These are phyloP conservation scores for Rhodomyrtus tomentosa DNA, from an alignment of 345 rosid species.

Conservation along the genomic window DNA sequence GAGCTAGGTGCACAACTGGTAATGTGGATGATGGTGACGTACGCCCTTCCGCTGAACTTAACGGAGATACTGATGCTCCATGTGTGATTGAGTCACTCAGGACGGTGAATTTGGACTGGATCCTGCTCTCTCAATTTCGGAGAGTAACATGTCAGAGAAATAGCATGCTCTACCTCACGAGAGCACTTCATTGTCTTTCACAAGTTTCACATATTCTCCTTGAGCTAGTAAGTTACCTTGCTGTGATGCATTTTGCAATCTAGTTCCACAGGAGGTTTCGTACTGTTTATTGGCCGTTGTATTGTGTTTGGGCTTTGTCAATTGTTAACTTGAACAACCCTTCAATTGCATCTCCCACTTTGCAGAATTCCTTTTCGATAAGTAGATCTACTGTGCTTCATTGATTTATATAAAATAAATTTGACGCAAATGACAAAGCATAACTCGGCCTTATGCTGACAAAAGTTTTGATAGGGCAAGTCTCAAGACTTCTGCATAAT, in stretches of 20 bases:
- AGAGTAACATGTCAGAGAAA: no score
- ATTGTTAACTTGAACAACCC: not conserved
- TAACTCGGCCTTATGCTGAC: not conserved
- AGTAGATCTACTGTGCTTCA: not conserved
- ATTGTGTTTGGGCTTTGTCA: not conserved
- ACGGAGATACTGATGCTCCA: no score
- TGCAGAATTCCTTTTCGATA: not conserved
- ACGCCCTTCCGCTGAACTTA: no score
- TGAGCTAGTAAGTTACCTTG: no score
- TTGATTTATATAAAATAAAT: not conserved
- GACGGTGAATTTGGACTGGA: no score
- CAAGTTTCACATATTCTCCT: no score
- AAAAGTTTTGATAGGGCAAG: not conserved
- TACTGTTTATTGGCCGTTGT: not conserved
- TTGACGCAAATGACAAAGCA: not conserved
- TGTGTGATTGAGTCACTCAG: no score
- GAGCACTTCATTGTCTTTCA: no score
- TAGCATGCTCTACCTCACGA: no score
- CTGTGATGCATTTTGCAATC: not conserved
- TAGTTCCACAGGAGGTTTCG: not conserved
- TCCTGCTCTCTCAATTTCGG: no score
- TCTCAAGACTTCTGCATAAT: not conserved
- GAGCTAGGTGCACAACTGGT: no score
- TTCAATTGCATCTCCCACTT: not conserved
- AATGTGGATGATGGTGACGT: no score